Base-by-base conservation (phyloP, 805 yeast genomes). In the Clavispora asparagi region DNA sequence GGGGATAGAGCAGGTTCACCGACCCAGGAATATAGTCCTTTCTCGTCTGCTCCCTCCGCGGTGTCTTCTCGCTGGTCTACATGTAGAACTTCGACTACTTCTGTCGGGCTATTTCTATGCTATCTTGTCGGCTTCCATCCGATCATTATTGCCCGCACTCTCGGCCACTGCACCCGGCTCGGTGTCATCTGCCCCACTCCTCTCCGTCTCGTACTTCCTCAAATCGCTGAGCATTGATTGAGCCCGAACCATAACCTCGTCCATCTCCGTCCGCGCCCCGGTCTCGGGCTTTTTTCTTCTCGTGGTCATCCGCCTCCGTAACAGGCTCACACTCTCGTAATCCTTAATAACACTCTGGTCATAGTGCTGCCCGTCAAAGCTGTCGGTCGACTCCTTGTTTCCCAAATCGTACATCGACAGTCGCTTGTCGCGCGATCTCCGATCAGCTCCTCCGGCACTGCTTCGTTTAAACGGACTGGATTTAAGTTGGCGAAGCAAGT, bases 141-240 rank as follows among this genome's bases (percentile, higher is more conserved):
- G 5, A 19, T 19, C 23, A 19, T 19, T 5, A 19, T 3, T 19
- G 23, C 23, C 23, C 23, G 23, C 23, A 5, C 23, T 19, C 23
- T 19, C 5, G 23, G 23, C n/a, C n/a, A n/a, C n/a, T n/a, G n/a
- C n/a, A n/a, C n/a, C 29, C 29, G 29, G 29, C 29, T 27, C 7
- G 16, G 12, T 13, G 6, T 17, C 7, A 13, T 38, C 26, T 38
- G 6, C 4, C 37, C 37, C 37, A 33, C 6, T 17, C 23, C 16
- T 7, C 37, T 33, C 42, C n/a, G 14, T 5, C 25, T 33, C 25
- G 17, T 16, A 33, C 28, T 30, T 28, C 19, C 39, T 43, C 32
- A 71, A 58, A 43, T 66, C 65, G 37, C 60, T 61, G 38, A 71
- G 60, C 75, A 71, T 70, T 1, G 65, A 63, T 48, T 68, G 73